phyloP scores from a whole-genome alignment of 2,329 filamentous ascomycete genomes.

The Cercospora brassicicola region DNA sequence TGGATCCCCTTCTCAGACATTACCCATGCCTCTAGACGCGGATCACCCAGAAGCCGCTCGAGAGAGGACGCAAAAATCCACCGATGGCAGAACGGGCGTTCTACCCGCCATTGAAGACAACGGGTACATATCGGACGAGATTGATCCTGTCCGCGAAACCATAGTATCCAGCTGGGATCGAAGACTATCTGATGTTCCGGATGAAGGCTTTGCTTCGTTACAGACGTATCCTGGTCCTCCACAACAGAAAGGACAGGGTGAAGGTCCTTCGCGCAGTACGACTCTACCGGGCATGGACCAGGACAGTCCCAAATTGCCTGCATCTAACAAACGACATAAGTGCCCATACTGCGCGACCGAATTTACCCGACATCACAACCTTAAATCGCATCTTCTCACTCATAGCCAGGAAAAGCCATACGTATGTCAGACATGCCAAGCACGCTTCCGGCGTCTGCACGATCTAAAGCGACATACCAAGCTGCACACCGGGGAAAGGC shows the following conservation, averaged over 20 bases:
- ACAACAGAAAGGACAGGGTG: slow-evolving; percentile 26
- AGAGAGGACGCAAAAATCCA: neutral
- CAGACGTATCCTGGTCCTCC: neutral
- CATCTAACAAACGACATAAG: slow-evolving; percentile 78
- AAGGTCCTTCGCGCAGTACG: slow-evolving; percentile 58
- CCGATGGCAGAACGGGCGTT: neutral
- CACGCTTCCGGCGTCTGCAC: slow-evolving; percentile 87
- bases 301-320: slow-evolving; percentile 63
- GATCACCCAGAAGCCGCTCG: neutral
- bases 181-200: neutral
- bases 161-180: neutral
- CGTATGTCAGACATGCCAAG: slow-evolving; percentile 87
- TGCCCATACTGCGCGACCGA: slow-evolving; percentile 96
- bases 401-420: slow-evolving; percentile 99
- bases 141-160: neutral
- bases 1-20: slow-evolving; percentile 46
- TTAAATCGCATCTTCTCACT: slow-evolving; percentile 94
- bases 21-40: neutral
- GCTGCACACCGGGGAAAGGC: slow-evolving; percentile 92
- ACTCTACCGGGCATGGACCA: slow-evolving; percentile 55
- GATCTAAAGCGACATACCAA: slow-evolving; percentile 96
- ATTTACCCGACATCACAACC: slow-evolving; percentile 94
- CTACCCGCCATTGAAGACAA: neutral
- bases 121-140: neutral
- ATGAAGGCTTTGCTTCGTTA: neutral